phyloP scores from a whole-genome alignment of 768 basidiomycete genomes.

The Leccinum ochraceum region DNA sequence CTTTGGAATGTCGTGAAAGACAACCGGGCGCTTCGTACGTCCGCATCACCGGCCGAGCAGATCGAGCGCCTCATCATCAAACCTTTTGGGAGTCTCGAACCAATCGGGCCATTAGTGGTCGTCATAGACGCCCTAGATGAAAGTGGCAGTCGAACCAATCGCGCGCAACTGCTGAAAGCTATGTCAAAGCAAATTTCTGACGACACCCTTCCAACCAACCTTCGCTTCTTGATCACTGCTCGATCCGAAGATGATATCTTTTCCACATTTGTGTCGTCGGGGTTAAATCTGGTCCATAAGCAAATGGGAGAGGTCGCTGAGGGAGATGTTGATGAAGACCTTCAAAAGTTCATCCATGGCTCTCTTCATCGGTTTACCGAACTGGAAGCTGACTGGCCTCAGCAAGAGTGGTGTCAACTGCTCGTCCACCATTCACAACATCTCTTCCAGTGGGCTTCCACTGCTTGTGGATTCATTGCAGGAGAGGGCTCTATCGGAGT shows the following conservation, averaged over 20 bases:
- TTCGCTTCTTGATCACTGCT: too few species aligned
- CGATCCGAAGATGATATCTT: not conserved
- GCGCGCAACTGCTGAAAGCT: not conserved
- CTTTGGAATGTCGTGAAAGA: too few species aligned
- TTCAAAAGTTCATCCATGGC: not conserved
- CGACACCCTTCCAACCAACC: not conserved
- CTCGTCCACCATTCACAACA: not conserved
- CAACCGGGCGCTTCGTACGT: too few species aligned
- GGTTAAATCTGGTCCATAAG: not conserved
- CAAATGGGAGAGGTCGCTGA: not conserved
- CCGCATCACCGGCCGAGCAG: not conserved
- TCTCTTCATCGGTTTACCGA: not conserved
- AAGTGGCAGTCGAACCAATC: not conserved
- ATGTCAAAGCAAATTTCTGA: not conserved
- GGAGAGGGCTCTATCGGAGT: not conserved
- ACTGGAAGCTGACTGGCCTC: not conserved
- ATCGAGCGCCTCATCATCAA: not conserved
- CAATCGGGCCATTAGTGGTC: not conserved
- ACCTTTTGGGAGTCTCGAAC: not conserved
- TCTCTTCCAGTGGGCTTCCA: not conserved
- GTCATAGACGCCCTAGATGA: not conserved
- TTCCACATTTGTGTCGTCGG: not conserved
- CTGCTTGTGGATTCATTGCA: not conserved
- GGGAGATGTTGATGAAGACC: not conserved
- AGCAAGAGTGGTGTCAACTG: not conserved